Evolutionary conservation across 257 asterid species (phyloP), one percentile per base, ranked within the genome.

Genomic region (Solanum phureja): DNA sequence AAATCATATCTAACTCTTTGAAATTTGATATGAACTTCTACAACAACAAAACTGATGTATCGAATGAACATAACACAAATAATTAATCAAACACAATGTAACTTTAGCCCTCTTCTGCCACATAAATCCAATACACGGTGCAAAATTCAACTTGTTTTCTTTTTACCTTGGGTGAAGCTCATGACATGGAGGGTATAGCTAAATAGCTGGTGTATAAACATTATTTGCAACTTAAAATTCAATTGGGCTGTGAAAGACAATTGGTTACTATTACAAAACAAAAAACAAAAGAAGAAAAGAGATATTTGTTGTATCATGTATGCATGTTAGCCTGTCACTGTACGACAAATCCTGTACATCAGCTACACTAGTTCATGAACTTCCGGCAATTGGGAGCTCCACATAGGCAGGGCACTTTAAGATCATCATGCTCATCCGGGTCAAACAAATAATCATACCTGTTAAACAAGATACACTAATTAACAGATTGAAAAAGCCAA

Each of bases 401-500:
- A 89, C 99, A 96, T 83, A 90, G 77, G 94, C 99, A 97, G 37
- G 96, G 99, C 58, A 97, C 98, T 92, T 91, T 97, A 56, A 87
- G 95, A 12, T 97, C 99, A n/a, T 95, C 99, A 1, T 49, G 93
- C 89, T 94, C 99, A 8, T 97, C 99, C 0, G 98, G 95, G 69
- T 97, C 99, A 83, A 97, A 97, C 94, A 90, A 86, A 92, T 97
- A 97, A 88, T 97, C 98, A 3, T 97, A 96, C 91, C 98, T 97
- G 95, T 86, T 84, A 86, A 52, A 85, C 82, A 89, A 88, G 12
- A 37, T 71, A 24, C 40, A 60, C 64, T n/a, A 38, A 40, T 76
- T 76, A 76, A 82, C 29, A 49, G 40, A 82, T 49, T 19, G 71
- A 42, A 82, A 82, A 82, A 49, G 6, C 1, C 40, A 49, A 82